Evolutionary conservation across 345 rosid species (phyloP).

Genomic region (Lepidium sativum): DNA sequence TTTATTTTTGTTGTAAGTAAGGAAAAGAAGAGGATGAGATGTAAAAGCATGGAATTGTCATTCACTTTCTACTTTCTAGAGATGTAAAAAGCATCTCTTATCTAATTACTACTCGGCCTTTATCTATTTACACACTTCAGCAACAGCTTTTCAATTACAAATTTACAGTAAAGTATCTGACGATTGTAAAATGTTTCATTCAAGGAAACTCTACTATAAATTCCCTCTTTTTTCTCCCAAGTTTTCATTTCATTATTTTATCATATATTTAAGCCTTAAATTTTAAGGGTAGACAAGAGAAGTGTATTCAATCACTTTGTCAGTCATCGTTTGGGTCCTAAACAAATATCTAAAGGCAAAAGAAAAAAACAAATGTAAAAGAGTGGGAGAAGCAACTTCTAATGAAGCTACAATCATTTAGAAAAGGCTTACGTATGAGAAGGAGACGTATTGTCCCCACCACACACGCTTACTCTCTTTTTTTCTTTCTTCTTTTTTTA

Average conservation of each 20-base stretch:
- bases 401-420: neutral
- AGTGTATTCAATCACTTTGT: neutral
- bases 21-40: neutral
- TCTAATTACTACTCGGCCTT: neutral
- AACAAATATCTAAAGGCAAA: neutral
- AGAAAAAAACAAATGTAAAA: neutral
- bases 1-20: neutral
- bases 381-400: conserved; percentile 13
- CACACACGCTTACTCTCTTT: conserved; percentile 23
- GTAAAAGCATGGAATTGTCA: neutral
- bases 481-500: neutral
- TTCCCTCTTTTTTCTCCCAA: neutral
- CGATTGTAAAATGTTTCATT: neutral
- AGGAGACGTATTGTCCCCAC: conserved; percentile 8
- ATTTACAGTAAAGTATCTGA: neutral
- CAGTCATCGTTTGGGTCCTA: neutral
- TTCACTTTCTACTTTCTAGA: neutral
- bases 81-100: neutral
- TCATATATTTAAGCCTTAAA: too few relatives aligned
- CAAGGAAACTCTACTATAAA: neutral
- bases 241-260: too few relatives aligned
- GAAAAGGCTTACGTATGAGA: conserved; percentile 6
- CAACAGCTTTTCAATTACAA: neutral
- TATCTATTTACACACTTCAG: neutral
- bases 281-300: neutral